Evolutionary conservation across 2,329 filamentous ascomycete genomes (phyloP).

Genomic region (Aureobasidium mangrovei): DNA sequence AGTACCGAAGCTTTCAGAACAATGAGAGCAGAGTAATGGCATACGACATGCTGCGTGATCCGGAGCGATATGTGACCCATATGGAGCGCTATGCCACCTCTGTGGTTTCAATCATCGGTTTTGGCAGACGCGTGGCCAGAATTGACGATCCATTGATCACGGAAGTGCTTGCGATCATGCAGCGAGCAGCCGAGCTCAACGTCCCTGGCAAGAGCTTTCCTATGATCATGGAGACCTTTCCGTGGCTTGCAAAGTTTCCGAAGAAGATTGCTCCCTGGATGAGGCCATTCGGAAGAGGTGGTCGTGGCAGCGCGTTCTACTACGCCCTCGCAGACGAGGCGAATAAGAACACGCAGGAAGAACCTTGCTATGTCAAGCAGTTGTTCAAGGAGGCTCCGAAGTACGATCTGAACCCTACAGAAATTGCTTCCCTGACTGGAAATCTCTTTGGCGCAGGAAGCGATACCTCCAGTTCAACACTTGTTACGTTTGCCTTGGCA

Average conservation of each 20-base stretch:
- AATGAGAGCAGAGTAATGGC: constrained; percentile 51
- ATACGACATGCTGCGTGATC: constrained; percentile 37
- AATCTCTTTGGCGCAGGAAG: constrained; percentile 42
- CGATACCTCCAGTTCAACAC: constrained; percentile 42
- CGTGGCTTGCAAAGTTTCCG: constrained; percentile 45
- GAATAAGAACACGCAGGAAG: constrained; percentile 30
- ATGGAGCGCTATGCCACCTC: constrained; percentile 47
- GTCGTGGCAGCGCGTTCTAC: constrained; percentile 43
- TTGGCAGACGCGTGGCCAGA: constrained; percentile 44
- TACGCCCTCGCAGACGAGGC: constrained; percentile 45
- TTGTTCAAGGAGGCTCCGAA: constrained; percentile 42
- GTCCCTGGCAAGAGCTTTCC: constrained; percentile 39
- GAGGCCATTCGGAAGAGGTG: constrained; percentile 36
- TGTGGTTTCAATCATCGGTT: constrained; percentile 49
- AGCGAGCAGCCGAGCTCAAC: constrained; percentile 47
- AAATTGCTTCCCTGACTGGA: constrained; percentile 38
- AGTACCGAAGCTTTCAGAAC: constrained; percentile 47
- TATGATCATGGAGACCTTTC: constrained; percentile 49
- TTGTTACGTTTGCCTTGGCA: constrained; percentile 42
- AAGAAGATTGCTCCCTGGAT: constrained; percentile 44
- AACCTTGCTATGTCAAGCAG: constrained; percentile 37
- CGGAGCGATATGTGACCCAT: constrained; percentile 43
- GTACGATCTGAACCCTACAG: constrained; percentile 34
- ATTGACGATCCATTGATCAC: constrained; percentile 50
- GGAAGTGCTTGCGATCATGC: constrained; percentile 51